phyloP scores from a whole-genome alignment of 148 eudicot species.

The Camellia lanceoleosa region DNA sequence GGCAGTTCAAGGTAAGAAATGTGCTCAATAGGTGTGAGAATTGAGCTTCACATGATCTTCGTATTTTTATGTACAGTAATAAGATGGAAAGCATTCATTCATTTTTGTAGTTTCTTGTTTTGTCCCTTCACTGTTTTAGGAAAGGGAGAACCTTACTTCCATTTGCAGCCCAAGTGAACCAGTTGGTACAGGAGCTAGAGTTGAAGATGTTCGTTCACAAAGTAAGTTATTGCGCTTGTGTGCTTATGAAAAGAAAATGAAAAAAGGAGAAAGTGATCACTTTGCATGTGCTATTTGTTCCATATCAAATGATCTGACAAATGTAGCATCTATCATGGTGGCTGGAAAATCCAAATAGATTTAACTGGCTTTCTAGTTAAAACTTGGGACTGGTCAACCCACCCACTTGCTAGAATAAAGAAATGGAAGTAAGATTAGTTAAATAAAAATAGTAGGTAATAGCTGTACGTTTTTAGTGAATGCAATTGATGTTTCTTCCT shows the following conservation, averaged over 20 bases:
- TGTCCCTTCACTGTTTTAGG: constrained; percentile 21
- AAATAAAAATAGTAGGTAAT: neutral
- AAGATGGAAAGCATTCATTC: neutral
- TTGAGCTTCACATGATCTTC: neutral
- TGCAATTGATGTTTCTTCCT: neutral
- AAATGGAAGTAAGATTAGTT: too few relatives aligned
- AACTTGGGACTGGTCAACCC: too few relatives aligned
- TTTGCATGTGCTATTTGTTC: neutral
- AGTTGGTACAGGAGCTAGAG: constrained; percentile 21
- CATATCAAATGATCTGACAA: neutral
- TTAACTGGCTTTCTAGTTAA: neutral
- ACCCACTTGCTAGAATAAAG: neutral
- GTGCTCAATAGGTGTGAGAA: neutral
- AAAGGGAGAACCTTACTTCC: constrained; percentile 28
- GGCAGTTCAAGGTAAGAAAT: neutral
- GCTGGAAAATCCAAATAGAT: neutral
- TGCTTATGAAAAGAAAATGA: neutral
- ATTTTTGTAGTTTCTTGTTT: constrained; percentile 10
- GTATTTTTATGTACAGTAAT: neutral
- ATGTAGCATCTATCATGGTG: neutral
- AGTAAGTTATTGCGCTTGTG: constrained; percentile 39
- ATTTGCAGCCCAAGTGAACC: constrained; percentile 22
- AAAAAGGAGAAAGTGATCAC: constrained; percentile 29
- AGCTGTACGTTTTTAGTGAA: neutral
- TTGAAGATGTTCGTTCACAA: constrained; percentile 30